phyloP scores from a whole-genome alignment of 805 yeast species.

The Metschnikowia drakensbergensis region DNA sequence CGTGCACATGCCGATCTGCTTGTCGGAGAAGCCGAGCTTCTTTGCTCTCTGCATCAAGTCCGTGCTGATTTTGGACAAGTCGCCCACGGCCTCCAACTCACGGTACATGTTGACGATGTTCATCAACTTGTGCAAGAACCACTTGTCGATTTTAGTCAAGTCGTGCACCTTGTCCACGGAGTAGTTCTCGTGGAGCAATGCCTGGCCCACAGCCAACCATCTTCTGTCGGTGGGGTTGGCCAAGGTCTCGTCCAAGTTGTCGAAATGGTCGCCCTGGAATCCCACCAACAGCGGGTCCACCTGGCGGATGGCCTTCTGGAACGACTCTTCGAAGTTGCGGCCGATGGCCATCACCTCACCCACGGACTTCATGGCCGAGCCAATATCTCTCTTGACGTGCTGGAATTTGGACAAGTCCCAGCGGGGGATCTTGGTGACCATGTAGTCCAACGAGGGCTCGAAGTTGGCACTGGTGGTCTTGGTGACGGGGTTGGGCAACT shows the following conservation, averaged over 20 bases:
- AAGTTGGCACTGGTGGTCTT: conserved; percentile 94
- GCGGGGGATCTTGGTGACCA: conserved; percentile 96
- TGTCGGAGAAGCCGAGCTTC: conserved; percentile 92
- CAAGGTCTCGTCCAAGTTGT: conserved; percentile 71
- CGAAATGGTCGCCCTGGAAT: conserved; percentile 81
- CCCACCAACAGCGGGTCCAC: conserved; percentile 89
- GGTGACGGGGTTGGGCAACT: conserved; percentile 93
- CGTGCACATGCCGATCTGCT: conserved; percentile 80
- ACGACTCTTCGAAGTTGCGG: conserved; percentile 93
- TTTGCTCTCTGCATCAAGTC: conserved; percentile 77
- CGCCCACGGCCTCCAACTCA: conserved; percentile 62
- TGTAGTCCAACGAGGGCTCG: conserved; percentile 94
- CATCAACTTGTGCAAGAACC: conserved; percentile 92
- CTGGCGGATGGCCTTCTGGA: conserved; percentile 96
- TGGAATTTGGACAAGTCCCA: conserved; percentile 97
- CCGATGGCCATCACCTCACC: conserved; percentile 99
- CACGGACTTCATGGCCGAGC: conserved; percentile 96
- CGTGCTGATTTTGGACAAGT: conserved; percentile 53
- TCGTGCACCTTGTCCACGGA: conserved; percentile 91
- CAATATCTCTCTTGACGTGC: conserved; percentile 89
- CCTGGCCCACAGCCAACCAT: conserved; percentile 98
- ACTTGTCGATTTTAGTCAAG: conserved; percentile 85
- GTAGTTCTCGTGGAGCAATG: conserved; percentile 85
- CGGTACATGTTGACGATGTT: conserved; percentile 89
- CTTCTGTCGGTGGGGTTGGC: conserved; percentile 92